Evolutionary conservation across 345 rosid species (phyloP).

Genomic region (Mangifera indica): DNA sequence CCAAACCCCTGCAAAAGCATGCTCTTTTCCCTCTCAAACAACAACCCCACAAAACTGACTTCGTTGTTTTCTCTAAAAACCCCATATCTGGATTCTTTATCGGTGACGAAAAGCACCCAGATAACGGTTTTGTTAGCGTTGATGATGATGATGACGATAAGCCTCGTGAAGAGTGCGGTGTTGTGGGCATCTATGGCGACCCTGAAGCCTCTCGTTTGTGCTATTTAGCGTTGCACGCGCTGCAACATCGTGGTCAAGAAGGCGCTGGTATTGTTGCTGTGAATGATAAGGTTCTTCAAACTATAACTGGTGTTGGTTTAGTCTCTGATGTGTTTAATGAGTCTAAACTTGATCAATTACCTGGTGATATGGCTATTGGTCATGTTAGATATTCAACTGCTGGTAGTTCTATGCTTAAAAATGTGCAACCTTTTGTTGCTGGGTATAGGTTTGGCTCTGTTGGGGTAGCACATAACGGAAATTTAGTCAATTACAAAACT

Average conservation of each 20-base stretch:
- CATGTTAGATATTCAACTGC: constrained; percentile 98
- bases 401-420: constrained; percentile 88
- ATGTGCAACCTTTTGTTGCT: constrained; percentile 98
- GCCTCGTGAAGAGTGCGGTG: constrained; percentile 98
- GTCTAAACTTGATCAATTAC: constrained; percentile 79
- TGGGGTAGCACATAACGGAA: constrained; percentile 96
- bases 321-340: constrained; percentile 91
- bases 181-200: constrained; percentile 90
- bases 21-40: constrained; percentile 18
- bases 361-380: constrained; percentile 83
- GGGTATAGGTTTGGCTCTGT: constrained; percentile 84
- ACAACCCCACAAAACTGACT: constrained; percentile 24
- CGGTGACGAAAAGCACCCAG: constrained; percentile 18
- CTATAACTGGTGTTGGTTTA: constrained; percentile 89
- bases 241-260: constrained; percentile 98
- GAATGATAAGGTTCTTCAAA: constrained; percentile 61
- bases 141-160: constrained; percentile 54
- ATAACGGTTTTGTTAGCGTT: constrained; percentile 7
- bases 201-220: constrained; percentile 89
- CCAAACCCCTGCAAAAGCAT: constrained; percentile 50
- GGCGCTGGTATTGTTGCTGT: constrained; percentile 98
- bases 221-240: constrained; percentile 88
- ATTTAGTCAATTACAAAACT: constrained; percentile 70
- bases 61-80: constrained; percentile 35
- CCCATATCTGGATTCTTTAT: constrained; percentile 38